Percentiles rank a stretch among this genome's conserved stretches.
Evolutionary conservation across 768 basidiomycete genomes (phyloP).

Genomic region (Sarcodon aspratus): DNA sequence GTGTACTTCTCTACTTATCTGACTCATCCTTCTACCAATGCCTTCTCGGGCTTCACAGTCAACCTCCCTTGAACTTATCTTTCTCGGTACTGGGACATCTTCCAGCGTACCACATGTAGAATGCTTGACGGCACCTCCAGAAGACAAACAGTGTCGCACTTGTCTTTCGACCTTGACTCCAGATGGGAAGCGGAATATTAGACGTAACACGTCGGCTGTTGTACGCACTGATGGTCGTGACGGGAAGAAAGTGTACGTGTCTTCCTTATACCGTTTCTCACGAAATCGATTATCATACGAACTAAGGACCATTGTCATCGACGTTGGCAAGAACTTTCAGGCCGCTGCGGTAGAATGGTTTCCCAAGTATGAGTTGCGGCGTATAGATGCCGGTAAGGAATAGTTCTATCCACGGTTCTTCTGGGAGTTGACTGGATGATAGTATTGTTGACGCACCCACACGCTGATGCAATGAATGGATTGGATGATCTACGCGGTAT

Average conservation of each 20-base stretch:
- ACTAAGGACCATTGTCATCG: slow-evolving; percentile 64
- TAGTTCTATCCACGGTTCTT: too few relatives aligned
- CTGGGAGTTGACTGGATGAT: too few relatives aligned
- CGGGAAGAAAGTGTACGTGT: slow-evolving; percentile 38
- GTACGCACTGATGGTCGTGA: slow-evolving; percentile 34
- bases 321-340: slow-evolving; percentile 80
- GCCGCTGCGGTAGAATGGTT: slow-evolving; percentile 42
- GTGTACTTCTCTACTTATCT: too few relatives aligned
- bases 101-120: slow-evolving; percentile 55
- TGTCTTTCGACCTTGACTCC: slow-evolving; percentile 57
- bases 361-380: slow-evolving; percentile 63
- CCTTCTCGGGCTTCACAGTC: neutral
- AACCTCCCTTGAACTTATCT: slow-evolving; percentile 48
- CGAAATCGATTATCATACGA: neutral
- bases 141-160: slow-evolving; percentile 40
- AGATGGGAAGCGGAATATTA: slow-evolving; percentile 71
- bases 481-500: slow-evolving; percentile 79
- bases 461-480: slow-evolving; percentile 88
- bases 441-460: slow-evolving; percentile 79
- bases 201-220: slow-evolving; percentile 73
- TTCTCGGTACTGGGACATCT: slow-evolving; percentile 79
- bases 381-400: slow-evolving; percentile 37
- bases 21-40: neutral
- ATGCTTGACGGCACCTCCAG: slow-evolving; percentile 65
- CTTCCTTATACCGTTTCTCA: slow-evolving; percentile 4